phyloP scores from a whole-genome alignment of 495 filamentous ascomycete species.

The Aspergillus taichungensis region DNA sequence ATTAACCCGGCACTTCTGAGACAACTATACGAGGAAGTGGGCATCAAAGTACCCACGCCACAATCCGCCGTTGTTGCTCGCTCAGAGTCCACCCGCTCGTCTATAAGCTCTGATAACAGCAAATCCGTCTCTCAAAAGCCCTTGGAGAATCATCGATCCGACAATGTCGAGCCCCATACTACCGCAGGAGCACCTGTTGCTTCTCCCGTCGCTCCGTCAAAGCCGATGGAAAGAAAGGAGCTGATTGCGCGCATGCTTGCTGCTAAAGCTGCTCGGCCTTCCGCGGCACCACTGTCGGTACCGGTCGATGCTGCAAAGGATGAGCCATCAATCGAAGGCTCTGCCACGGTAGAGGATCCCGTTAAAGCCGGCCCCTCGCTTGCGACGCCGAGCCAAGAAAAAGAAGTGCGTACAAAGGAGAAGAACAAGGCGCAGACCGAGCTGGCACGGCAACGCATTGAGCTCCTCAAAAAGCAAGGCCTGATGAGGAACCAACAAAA shows the following conservation, averaged over 20 bases:
- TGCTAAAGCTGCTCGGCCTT: conserved; percentile 37
- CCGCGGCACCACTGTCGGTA: conserved; percentile 10
- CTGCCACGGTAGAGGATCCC: conserved; percentile 6
- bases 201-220: conserved; percentile 19
- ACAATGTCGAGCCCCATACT: conserved; percentile 4
- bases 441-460: conserved; percentile 42
- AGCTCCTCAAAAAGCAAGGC: conserved; percentile 40
- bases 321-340: conserved; percentile 1
- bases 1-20: conserved; percentile 54
- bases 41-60: conserved; percentile 33
- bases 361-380: not conserved
- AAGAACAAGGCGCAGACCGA: conserved; percentile 51
- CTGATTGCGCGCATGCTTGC: conserved; percentile 67
- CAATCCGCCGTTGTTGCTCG: not conserved
- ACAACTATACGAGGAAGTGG: conserved; percentile 56
- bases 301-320: conserved; percentile 12
- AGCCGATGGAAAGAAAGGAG: conserved; percentile 64
- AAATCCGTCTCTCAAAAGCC: not conserved
- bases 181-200: not conserved
- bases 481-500: conserved; percentile 26
- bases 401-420: conserved; percentile 29
- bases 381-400: not conserved
- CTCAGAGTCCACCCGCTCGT: not conserved
- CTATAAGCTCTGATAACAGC: not conserved
- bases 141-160: not conserved